Evolutionary conservation across 164 flowering plant genomes (phyloP), one percentile per base, ranked within the genome.

Genomic region (Berberis thunbergii): DNA sequence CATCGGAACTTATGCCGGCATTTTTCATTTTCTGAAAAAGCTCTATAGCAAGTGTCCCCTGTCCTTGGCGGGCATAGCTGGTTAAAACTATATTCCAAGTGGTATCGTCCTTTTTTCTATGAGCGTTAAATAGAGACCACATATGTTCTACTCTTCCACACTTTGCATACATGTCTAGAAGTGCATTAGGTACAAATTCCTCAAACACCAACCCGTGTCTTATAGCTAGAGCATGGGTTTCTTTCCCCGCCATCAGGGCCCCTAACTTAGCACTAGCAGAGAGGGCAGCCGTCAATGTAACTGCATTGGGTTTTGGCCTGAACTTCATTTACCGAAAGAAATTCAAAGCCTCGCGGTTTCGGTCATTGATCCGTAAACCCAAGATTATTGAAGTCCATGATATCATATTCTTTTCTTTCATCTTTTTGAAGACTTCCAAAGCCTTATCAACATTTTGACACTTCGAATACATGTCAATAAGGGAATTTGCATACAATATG

Each of bases 81-180:
- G 85, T 87, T 41, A 93, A 70, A 69, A 93, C 43, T 45, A 84
- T 90, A 79, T 90, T 93, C 98, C 98, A 88, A 11, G 97, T 80
- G 38, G 88, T 59, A 68, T 80, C 82, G 68, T 88, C 91, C 54
- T 79, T 84, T 55, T 64, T 54, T 61, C 71, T 67, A n/a, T 67
- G 73, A 3, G 63, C 60, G 45, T 79, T 70, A 70, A 94, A 94
- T 61, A 77, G 89, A 59, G 75, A 80, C 76, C 71, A 65, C 8
- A 89, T 86, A 64, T 70, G 71, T 50, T 62, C 72, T 78, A 82
- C 78, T 72, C 84, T 84, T 59, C 97, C 97, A 72, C 92, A 94
- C 63, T 84, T 80, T 13, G 79, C 86, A 72, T 93, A 93, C 89
- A 86, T 77, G 75, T 90, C 94, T 43, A 93, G 67, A 61, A 94